Conservation (phyloP, 176 grass and related monocot genomes). For the Juncus effusus region DNA sequence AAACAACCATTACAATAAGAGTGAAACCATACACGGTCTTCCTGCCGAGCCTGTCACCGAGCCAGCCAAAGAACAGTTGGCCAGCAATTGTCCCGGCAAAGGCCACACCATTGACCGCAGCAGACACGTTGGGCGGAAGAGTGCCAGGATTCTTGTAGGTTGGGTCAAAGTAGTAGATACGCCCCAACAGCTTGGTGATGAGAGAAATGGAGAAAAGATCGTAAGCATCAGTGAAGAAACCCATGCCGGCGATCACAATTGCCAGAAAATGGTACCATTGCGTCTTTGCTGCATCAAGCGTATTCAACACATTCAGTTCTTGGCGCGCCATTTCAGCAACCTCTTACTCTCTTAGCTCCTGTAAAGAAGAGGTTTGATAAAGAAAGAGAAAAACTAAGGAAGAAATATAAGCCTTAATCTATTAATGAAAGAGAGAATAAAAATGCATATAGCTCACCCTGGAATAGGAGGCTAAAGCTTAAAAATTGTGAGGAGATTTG, state of each 20-base stretch:
- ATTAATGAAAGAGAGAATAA: too few relatives aligned
- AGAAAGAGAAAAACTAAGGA: background rate
- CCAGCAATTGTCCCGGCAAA: slow-evolving; percentile 26
- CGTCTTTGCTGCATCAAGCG: slow-evolving; percentile 32
- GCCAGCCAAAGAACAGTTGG: slow-evolving; percentile 35
- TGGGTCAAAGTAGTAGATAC: slow-evolving; percentile 32
- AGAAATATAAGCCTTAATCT: too few relatives aligned
- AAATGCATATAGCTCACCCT: too few relatives aligned
- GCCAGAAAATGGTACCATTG: slow-evolving; percentile 37
- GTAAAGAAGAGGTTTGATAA: background rate
- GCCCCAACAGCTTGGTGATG: slow-evolving; percentile 25
- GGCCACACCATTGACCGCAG: slow-evolving; percentile 29
- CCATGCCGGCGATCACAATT: slow-evolving; percentile 34
- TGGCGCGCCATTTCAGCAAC: slow-evolving; percentile 24
- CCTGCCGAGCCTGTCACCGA: slow-evolving; percentile 28
- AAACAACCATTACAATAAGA: slow-evolving; percentile 29
- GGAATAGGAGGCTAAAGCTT: too few relatives aligned
- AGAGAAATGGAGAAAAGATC: slow-evolving; percentile 36
- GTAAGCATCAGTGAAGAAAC: slow-evolving; percentile 38
- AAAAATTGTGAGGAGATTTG: too few relatives aligned
- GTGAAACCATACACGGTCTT: slow-evolving; percentile 34
- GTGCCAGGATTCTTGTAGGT: background rate
- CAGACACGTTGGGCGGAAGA: slow-evolving; percentile 29
- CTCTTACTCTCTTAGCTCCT: background rate
- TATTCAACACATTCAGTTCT: slow-evolving; percentile 33